Evolutionary conservation across 2,329 filamentous ascomycete species (phyloP).

Genomic region (Trichophyton rubrum): DNA sequence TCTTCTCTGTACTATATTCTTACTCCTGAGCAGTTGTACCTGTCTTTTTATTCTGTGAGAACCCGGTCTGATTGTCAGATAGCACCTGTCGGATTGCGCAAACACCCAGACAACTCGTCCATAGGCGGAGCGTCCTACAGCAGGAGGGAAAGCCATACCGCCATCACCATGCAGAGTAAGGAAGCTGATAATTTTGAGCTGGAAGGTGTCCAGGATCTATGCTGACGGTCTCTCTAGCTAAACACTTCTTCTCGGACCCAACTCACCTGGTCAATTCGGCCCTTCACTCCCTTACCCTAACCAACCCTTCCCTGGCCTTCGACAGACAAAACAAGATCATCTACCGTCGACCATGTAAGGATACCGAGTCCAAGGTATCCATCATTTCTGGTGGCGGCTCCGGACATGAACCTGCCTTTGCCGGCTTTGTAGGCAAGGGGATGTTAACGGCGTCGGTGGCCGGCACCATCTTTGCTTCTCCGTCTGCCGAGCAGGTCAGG

Average conservation of each 20-base stretch:
- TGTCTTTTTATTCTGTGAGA: not conserved
- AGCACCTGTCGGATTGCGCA: not conserved
- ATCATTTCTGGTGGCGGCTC: slow-evolving; percentile 80
- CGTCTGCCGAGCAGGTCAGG: slow-evolving; percentile 70
- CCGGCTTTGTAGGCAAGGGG: slow-evolving; percentile 70
- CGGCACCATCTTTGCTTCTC: slow-evolving; percentile 76
- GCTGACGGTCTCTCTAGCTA: slow-evolving; percentile 30
- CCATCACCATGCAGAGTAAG: slow-evolving; percentile 27
- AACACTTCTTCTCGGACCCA: slow-evolving; percentile 85
- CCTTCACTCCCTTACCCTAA: slow-evolving; percentile 63
- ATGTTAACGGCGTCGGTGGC: slow-evolving; percentile 71
- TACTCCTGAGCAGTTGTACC: not conserved
- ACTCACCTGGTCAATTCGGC: slow-evolving; percentile 65
- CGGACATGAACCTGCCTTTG: slow-evolving; percentile 82
- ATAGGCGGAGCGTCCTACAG: not conserved
- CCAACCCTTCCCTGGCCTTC: slow-evolving; percentile 71
- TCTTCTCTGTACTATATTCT: not conserved
- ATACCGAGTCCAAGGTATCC: slow-evolving; percentile 52
- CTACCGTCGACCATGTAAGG: slow-evolving; percentile 51
- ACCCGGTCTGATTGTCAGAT: not conserved
- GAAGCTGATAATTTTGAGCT: not conserved
- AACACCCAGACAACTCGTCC: not conserved
- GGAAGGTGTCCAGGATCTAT: not conserved
- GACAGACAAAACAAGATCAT: slow-evolving; percentile 72
- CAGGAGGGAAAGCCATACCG: not conserved